Conservation (phyloP, 352 stramenopile species). For the Peronospora belbahrii region DNA sequence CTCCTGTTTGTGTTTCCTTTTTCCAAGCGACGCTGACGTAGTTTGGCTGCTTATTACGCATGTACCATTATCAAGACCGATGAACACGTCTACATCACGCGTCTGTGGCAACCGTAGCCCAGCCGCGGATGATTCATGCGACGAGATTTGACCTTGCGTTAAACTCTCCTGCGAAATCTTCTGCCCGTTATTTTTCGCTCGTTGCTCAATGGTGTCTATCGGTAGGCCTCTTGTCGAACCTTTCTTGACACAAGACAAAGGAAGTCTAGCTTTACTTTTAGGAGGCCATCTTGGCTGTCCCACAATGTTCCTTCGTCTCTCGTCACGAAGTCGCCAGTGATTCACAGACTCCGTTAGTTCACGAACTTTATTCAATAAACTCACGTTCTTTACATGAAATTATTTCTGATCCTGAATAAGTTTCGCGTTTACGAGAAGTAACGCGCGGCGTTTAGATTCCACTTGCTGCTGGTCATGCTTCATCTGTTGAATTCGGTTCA, state of each 20-base stretch:
- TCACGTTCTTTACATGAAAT: slow-evolving; percentile 31
- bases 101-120: background rate
- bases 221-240: background rate
- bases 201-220: background rate
- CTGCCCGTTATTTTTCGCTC: background rate
- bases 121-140: background rate
- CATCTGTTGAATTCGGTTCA: slow-evolving; percentile 42
- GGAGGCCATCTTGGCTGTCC: background rate
- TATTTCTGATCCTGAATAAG: slow-evolving; percentile 59
- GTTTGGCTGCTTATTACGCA: background rate
- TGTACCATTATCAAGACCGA: background rate
- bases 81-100: background rate
- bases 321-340: slow-evolving; percentile 40
- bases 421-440: slow-evolving; percentile 60
- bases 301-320: slow-evolving; percentile 37
- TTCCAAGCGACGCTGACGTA: background rate
- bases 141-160: background rate
- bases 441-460: slow-evolving; percentile 48
- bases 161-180: too few species aligned
- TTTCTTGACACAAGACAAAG: background rate
- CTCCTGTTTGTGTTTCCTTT: slow-evolving; percentile 5
- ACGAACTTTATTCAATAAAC: slow-evolving; percentile 22
- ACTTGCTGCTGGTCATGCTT: slow-evolving; percentile 36
- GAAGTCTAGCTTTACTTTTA: background rate
- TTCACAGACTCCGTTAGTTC: slow-evolving; percentile 47